phyloP scores from a whole-genome alignment of 257 asterid species.

The Solanum acaule region DNA sequence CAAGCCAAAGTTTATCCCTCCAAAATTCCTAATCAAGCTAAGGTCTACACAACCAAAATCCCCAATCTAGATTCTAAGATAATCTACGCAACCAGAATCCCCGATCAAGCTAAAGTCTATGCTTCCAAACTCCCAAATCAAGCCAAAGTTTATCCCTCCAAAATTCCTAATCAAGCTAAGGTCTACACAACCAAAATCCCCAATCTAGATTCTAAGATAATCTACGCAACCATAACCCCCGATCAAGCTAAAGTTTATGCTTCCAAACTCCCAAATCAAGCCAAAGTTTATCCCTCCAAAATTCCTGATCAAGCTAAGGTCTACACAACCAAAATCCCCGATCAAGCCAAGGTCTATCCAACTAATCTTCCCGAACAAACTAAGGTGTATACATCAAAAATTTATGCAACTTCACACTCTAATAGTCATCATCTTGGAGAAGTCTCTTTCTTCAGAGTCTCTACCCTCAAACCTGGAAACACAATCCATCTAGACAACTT shows the following conservation, averaged over 20 bases:
- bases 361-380: neutral
- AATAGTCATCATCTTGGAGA: neutral
- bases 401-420: neutral
- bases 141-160: neutral
- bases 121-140: too few relatives aligned
- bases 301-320: neutral
- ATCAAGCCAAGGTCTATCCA: neutral
- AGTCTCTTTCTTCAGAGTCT: conserved; percentile 24
- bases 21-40: neutral
- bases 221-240: too few relatives aligned
- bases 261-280: too few relatives aligned
- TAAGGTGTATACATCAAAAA: neutral
- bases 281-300: neutral
- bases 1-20: neutral
- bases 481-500: conserved; percentile 20
- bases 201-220: too few relatives aligned
- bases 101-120: too few relatives aligned
- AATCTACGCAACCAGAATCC: neutral
- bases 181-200: too few relatives aligned
- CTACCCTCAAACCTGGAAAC: conserved; percentile 15
- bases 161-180: neutral
- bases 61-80: neutral
- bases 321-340: accelerated
- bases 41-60: neutral
- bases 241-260: neutral